Base-by-base conservation (phyloP, 1,284 basidiomycete genomes). In the Gomphus bonarii region DNA sequence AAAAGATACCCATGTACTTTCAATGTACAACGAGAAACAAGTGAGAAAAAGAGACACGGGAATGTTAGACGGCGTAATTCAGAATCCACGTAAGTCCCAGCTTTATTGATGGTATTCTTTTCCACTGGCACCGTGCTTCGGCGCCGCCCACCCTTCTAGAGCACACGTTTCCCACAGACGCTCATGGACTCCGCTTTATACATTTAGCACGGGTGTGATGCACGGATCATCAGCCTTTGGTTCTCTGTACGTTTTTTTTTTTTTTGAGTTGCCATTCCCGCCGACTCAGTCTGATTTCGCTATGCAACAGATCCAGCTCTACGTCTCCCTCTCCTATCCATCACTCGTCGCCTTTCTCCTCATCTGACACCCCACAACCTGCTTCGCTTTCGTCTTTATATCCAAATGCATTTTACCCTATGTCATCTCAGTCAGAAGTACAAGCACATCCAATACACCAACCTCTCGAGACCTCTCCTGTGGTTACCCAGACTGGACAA, bases 1-100 rank as follows among this genome's bases (percentile, higher is more conserved):
- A 91, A 90, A 73, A 88, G 86, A 65, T 88, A 85, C 65, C 81
- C 86, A 54, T 90, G 87, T 86, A 90, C 88, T 84, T 89, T 65
- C 61, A 81, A 73, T 65, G 84, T 89, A 36, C 87, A 90, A 66
- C 86, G 88, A 69, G 85, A 84, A 25, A 89, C 87, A 3, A 84
- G 78, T 67, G 85, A 88, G 72, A 87, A 87, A 75, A 88, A 88
- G 67, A 83, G 87, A 60, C 73, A 71, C 60, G 71, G 77, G 22
- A 65, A 65, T 38, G 66, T 76, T 46, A 74, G 71, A 61, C 78
- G 85, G 61, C 75, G 84, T 10, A 58, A 43, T 52, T 52, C 49
- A 3, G 57, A 52, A 46, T 50, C 40, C 31, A 50, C 50, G 47
- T 51, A 54, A 42, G 52, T 54, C 14, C 22, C 16, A n/a, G 11